Percentiles rank a stretch among this genome's conserved stretches.
Evolutionary conservation across 371 early-diverging fungal species (phyloP).

Genomic region (Amoeboaphelidium protococcarum): DNA sequence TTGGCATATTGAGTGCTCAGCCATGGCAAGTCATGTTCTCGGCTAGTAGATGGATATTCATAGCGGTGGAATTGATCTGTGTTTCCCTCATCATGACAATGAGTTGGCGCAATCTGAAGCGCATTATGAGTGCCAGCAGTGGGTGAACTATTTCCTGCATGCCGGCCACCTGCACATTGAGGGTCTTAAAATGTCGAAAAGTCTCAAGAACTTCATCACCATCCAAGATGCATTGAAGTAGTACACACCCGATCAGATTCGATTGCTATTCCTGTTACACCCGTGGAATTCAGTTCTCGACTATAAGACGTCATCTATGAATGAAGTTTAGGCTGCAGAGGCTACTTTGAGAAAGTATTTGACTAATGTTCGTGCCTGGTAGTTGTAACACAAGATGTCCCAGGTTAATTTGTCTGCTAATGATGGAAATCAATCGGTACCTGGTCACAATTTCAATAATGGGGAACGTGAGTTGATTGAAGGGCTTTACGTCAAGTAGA

Average conservation of each 20-base stretch:
- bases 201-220: constrained; percentile 95
- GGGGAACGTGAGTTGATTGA: neutral
- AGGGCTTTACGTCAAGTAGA: constrained; percentile 24
- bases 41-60: constrained; percentile 89
- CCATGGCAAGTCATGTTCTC: constrained; percentile 87
- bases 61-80: constrained; percentile 93
- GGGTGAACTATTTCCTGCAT: constrained; percentile 98
- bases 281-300: constrained; percentile 77
- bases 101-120: constrained; percentile 97
- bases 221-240: constrained; percentile 70
- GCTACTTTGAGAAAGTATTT: constrained; percentile 59
- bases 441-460: neutral
- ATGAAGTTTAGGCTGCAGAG: constrained; percentile 61
- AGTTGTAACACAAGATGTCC: too few species aligned
- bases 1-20: constrained; percentile 99
- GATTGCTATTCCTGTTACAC: constrained; percentile 78
- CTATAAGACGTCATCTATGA: constrained; percentile 53
- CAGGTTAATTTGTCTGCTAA: neutral
- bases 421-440: neutral
- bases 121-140: constrained; percentile 61
- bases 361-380: constrained; percentile 43
- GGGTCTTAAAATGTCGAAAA: constrained; percentile 98
- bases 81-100: constrained; percentile 99
- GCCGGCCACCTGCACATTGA: constrained; percentile 96
- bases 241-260: constrained; percentile 62